Evolutionary conservation across 768 basidiomycete species (phyloP).

Genomic region (Pleurotus cornucopiae): DNA sequence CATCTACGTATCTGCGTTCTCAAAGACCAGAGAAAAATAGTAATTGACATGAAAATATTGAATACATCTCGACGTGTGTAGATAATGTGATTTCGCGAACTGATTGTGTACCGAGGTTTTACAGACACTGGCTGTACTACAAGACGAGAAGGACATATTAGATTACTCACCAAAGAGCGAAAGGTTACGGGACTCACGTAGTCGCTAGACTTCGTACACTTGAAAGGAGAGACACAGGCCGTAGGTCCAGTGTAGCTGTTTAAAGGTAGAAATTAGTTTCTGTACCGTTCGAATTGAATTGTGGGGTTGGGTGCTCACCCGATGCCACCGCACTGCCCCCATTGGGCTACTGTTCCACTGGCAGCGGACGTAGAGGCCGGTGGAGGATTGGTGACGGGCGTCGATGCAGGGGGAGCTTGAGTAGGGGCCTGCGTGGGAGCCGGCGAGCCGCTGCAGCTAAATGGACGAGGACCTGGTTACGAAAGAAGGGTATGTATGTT

Average conservation of each 20-base stretch:
- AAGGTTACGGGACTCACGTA: slow-evolving; percentile 21
- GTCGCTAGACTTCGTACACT: slow-evolving; percentile 27
- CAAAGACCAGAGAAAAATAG: no score
- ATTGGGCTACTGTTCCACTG: slow-evolving; percentile 31
- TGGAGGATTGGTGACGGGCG: slow-evolving; percentile 14
- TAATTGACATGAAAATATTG: no score
- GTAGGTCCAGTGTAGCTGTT: slow-evolving; percentile 33
- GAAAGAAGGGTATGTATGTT: background rate
- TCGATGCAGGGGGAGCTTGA: slow-evolving; percentile 12
- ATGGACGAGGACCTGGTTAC: slow-evolving; percentile 31
- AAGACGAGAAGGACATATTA: background rate
- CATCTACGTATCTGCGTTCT: no score
- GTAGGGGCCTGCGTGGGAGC: slow-evolving; percentile 11
- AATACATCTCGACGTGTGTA: no score
- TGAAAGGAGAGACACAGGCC: slow-evolving; percentile 28
- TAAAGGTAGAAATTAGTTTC: background rate
- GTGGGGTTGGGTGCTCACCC: slow-evolving; percentile 17
- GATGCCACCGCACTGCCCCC: slow-evolving; percentile 39
- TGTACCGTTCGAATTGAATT: background rate
- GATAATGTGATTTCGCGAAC: no score
- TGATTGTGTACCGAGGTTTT: background rate
- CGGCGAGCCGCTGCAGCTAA: slow-evolving; percentile 24
- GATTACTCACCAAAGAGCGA: background rate
- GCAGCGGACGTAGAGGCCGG: slow-evolving; percentile 14
- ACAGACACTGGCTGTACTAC: slow-evolving; percentile 25